Evolutionary conservation across 2,329 filamentous ascomycete species (phyloP), one percentile per base, ranked within the genome.

Genomic region (Fusarium circinatum): DNA sequence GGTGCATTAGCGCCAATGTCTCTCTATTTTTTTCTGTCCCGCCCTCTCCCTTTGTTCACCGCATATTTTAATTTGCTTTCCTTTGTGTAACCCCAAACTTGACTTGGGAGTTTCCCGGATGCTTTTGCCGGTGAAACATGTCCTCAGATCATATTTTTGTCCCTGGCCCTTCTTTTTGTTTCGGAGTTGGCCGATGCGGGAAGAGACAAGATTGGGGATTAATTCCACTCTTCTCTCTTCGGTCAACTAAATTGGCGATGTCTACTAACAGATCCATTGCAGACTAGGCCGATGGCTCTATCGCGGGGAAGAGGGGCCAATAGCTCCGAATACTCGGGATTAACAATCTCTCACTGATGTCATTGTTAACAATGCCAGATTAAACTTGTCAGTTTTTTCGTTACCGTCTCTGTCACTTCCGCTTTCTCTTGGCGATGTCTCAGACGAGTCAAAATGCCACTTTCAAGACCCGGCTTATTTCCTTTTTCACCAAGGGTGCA

Each of bases 221-320:
- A 13, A 13, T 32, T 59, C 54, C 36, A 45, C 38, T 52, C 28
- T 48, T 44, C 15, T 39, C 26, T 42, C 14, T 13, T n/a, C n/a
- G n/a, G n/a, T n/a, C n/a, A n/a, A n/a, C n/a, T n/a, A n/a, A n/a
- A n/a, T n/a, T n/a, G n/a, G n/a, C 34, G 30, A 32, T 49, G 52
- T 68, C 32, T 24, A 39, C n/a, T n/a, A n/a, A n/a, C 48, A 52
- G 48, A 24, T 52, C 30, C 30, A 48, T 44, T 61, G 15, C 36
- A 39, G 54, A 41, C 60, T 62, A 24, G 48, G n/a, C 17, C 17
- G n/a, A 24, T 24, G 9, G 48, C 48, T 34, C n/a, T 22, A 68
- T 68, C 56, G 58, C 24, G 71, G 71, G 67, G 67, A 62, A 60
- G 62, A 74, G 67, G 71, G 71, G 71, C 58, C 62, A 28, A 45